phyloP scores from a whole-genome alignment of 768 basidiomycete species.

The Pleurotus eryngii region DNA sequence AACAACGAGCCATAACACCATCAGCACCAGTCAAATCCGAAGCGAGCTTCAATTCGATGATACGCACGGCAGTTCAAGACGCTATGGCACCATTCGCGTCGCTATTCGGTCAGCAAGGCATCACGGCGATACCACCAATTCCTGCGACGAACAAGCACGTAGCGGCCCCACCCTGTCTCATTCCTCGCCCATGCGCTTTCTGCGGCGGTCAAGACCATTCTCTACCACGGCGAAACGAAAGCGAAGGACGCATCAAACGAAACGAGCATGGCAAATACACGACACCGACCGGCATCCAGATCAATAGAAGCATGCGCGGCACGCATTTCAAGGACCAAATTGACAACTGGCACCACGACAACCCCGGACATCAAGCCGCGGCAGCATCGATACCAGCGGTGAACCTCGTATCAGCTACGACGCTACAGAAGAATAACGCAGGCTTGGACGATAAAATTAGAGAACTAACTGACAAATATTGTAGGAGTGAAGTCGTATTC shows the following conservation, averaged over 20 bases:
- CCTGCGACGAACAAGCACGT: not conserved
- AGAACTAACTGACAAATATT: too few species aligned
- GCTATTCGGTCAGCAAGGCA: not conserved
- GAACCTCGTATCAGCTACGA: too few species aligned
- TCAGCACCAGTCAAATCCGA: too few species aligned
- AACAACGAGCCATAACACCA: too few species aligned
- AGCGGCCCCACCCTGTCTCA: not conserved
- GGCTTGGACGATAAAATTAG: too few species aligned
- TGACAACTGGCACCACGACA: not conserved
- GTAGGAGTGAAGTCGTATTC: too few species aligned
- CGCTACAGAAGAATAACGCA: too few species aligned
- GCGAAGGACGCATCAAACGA: not conserved
- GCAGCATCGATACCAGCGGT: not conserved
- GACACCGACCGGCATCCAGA: not conserved
- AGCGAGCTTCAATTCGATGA: too few species aligned
- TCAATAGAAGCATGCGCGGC: not conserved
- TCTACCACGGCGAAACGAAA: not conserved
- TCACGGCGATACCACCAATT: not conserved
- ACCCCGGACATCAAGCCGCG: not conserved
- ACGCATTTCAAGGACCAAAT: not conserved
- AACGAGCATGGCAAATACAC: not conserved
- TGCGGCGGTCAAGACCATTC: not conserved
- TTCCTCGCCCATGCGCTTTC: not conserved
- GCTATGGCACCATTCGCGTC: too few species aligned
- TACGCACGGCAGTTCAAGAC: too few species aligned